phyloP scores from a whole-genome alignment of 2,329 filamentous ascomycete genomes.

The Periconia macrospinosa region DNA sequence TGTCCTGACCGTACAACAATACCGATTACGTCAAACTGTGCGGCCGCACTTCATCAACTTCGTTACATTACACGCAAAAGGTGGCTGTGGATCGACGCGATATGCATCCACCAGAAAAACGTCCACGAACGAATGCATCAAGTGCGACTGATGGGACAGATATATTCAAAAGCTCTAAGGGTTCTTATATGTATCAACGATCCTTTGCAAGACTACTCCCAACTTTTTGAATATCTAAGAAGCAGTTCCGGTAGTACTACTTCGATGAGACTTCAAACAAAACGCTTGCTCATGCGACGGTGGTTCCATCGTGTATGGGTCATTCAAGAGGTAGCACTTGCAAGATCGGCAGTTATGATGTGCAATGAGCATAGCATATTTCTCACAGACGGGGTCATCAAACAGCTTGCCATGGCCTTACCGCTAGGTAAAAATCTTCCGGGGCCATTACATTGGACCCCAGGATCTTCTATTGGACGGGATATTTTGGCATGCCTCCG shows the following conservation, averaged over 20 bases:
- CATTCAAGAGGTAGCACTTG: conserved; percentile 3
- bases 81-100: conserved; percentile 7
- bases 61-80: neutral
- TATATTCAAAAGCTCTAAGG: conserved; percentile 5
- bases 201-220: neutral
- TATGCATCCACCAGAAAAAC: conserved; percentile 12
- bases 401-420: neutral
- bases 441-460: conserved; percentile 1
- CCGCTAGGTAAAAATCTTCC: neutral
- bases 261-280: neutral
- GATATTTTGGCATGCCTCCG: conserved; percentile 8
- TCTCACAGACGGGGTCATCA: neutral
- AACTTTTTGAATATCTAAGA: conserved; percentile 7
- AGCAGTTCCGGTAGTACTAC: neutral
- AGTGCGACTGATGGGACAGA: conserved; percentile 9
- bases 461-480: neutral
- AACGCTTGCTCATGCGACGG: neutral
- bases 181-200: neutral
- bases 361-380: conserved; percentile 3
- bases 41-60: conserved; percentile 11
- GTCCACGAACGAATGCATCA: conserved; percentile 5
- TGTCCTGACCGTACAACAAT: conserved; percentile 1
- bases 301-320: conserved; percentile 4
- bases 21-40: conserved; percentile 10
- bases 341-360: neutral